A percentile compares a stretch with the other conserved stretches of the same genome.
Evolutionary conservation across 306 rosid genomes (phyloP).

Genomic region (Vigna unguiculata): DNA sequence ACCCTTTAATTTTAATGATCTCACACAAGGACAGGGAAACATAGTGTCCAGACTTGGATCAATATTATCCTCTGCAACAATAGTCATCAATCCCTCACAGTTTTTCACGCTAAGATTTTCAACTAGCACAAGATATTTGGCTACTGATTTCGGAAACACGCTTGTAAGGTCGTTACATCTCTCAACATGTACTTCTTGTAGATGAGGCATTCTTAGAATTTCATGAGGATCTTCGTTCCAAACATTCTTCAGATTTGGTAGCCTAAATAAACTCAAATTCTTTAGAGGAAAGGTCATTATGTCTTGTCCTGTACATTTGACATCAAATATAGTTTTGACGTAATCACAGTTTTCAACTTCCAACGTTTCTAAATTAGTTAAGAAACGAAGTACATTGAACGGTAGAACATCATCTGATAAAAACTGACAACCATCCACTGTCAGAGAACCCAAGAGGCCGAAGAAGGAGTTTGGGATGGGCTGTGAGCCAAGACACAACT

Average conservation of each 20-base stretch:
- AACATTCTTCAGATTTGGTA: no score
- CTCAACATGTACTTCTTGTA: neutral
- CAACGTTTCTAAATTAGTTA: neutral
- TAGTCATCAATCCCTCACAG: neutral
- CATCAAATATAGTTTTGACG: constrained; percentile 2
- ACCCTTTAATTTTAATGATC: neutral
- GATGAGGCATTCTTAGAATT: neutral
- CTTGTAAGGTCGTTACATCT: constrained; percentile 12
- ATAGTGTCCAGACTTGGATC: no score
- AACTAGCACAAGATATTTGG: constrained; percentile 23
- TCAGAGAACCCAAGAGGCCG: neutral
- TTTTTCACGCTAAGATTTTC: neutral
- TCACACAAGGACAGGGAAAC: neutral
- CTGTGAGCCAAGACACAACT: neutral
- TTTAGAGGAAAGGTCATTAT: no score
- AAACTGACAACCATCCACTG: neutral
- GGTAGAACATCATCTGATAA: constrained; percentile 1
- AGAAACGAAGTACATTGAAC: constrained; percentile 15
- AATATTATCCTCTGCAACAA: neutral
- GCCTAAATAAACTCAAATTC: rapidly evolving
- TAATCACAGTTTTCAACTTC: neutral
- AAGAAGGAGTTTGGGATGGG: constrained; percentile 28
- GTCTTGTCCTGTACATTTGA: no score
- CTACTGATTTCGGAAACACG: constrained; percentile 37
- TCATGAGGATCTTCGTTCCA: constrained; percentile 25